Evolutionary conservation across 192 early-diverging fungal genomes (phyloP).

Genomic region (Coemansia sp.): DNA sequence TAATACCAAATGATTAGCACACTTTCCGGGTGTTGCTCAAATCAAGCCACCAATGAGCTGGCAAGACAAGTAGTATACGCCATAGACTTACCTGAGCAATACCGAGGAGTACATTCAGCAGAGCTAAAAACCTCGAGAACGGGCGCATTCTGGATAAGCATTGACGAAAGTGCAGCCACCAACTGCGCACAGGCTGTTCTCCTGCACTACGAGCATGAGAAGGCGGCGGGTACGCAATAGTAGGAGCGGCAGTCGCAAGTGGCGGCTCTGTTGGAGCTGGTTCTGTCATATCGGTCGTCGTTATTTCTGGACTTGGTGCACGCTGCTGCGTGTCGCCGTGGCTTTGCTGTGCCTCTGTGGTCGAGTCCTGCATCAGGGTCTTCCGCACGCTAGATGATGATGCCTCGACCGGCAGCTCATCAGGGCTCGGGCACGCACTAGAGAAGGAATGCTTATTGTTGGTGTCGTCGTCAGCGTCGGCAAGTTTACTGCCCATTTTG

Average conservation of each 20-base stretch:
- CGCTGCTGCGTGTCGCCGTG: background rate
- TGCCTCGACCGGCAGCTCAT: background rate
- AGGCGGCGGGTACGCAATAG: background rate
- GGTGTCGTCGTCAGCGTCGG: background rate
- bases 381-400: background rate
- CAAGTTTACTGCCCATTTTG: slow-evolving; percentile 5
- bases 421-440: background rate
- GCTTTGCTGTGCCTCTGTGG: background rate
- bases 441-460: background rate
- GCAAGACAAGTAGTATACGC: background rate
- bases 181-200: background rate
- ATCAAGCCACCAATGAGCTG: background rate
- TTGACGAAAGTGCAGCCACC: slow-evolving; percentile 12
- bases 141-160: slow-evolving; percentile 17
- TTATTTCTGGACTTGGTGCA: background rate
- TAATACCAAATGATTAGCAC: background rate
- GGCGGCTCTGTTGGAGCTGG: background rate
- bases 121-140: slow-evolving; percentile 1
- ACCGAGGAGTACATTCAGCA: slow-evolving; percentile 13
- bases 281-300: background rate
- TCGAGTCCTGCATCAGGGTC: background rate
- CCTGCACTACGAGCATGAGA: background rate
- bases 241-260: background rate
- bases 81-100: slow-evolving; percentile 18
- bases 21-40: background rate